Conservation (phyloP, 495 filamentous ascomycete species). For the Neurospora sp. region DNA sequence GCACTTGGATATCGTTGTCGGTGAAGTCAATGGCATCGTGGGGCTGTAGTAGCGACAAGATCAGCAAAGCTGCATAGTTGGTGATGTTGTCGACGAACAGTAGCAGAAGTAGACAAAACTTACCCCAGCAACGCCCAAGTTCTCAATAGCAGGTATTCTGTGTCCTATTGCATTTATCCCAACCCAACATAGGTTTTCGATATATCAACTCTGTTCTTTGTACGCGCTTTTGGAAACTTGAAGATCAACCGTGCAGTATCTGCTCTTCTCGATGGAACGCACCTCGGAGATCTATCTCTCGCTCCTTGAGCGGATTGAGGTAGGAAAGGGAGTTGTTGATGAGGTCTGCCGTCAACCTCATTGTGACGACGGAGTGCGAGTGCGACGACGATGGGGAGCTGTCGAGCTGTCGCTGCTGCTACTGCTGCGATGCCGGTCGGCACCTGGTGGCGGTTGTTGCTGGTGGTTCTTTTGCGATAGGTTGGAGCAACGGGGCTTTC, state of each 20-base stretch:
- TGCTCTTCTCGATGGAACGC: conserved; percentile 87
- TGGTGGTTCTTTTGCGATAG: not conserved
- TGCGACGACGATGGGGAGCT: not conserved
- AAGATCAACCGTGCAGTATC: conserved; percentile 73
- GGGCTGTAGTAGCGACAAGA: conserved; percentile 27
- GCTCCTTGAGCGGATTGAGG: conserved; percentile 94
- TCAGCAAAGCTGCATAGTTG: not conserved
- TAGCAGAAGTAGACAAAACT: conserved; percentile 7
- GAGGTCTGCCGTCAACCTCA: conserved; percentile 93
- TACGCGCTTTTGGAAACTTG: not conserved
- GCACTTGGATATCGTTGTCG: conserved; percentile 86
- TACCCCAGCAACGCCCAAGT: conserved; percentile 90
- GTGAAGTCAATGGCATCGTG: conserved; percentile 97
- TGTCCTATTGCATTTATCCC: conserved; percentile 60
- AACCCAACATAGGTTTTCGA: conserved; percentile 5
- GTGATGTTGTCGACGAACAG: not conserved
- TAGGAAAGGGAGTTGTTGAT: conserved; percentile 87
- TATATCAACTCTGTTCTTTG: conserved; percentile 75
- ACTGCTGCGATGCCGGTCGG: not conserved
- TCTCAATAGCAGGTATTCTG: conserved; percentile 96
- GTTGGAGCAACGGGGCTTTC: not conserved
- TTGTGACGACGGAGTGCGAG: conserved; percentile 24
- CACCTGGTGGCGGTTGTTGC: not conserved
- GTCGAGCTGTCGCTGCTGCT: not conserved
- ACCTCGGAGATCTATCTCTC: conserved; percentile 99